phyloP scores from a whole-genome alignment of 2,329 filamentous ascomycete genomes.

The Talaromyces sp. region DNA sequence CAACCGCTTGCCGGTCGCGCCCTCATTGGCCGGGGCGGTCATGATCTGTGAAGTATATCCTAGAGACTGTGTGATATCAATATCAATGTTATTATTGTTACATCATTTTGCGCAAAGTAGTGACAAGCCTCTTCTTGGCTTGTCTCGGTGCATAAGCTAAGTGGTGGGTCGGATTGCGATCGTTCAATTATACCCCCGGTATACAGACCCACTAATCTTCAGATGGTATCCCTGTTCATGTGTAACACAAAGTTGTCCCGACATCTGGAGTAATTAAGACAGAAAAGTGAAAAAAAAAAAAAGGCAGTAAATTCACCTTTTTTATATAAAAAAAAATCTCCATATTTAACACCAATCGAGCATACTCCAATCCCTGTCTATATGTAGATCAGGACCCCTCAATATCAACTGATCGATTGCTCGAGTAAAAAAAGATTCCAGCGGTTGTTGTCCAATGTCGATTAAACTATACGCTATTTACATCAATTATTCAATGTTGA shows the following conservation, averaged over 20 bases:
- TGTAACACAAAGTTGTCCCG: not conserved
- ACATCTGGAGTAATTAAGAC: too few species aligned
- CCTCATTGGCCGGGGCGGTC: not conserved
- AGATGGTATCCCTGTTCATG: not conserved
- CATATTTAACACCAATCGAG: not conserved
- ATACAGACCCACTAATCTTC: not conserved
- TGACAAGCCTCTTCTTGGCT: too few species aligned
- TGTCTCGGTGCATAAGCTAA: not conserved
- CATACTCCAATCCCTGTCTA: too few species aligned
- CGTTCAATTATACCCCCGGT: not conserved
- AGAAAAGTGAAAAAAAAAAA: not conserved
- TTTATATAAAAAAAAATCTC: not conserved
- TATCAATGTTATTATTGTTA: too few species aligned
- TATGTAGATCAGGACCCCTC: too few species aligned
- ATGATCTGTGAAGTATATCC: too few species aligned
- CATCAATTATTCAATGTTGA: not conserved
- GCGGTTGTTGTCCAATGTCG: not conserved
- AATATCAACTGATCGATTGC: not conserved
- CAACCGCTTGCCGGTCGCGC: slow-evolving; percentile 4
- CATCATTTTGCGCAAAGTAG: too few species aligned
- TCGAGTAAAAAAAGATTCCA: not conserved
- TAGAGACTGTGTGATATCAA: too few species aligned
- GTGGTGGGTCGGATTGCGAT: not conserved
- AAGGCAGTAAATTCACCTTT: not conserved
- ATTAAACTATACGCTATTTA: not conserved